Percentiles rank a stretch among this genome's conserved stretches.
These are phyloP conservation scores for Cladophialophora bantiana DNA, from an alignment of 2,329 filamentous ascomycete genomes.

Conservation along the genomic window DNA sequence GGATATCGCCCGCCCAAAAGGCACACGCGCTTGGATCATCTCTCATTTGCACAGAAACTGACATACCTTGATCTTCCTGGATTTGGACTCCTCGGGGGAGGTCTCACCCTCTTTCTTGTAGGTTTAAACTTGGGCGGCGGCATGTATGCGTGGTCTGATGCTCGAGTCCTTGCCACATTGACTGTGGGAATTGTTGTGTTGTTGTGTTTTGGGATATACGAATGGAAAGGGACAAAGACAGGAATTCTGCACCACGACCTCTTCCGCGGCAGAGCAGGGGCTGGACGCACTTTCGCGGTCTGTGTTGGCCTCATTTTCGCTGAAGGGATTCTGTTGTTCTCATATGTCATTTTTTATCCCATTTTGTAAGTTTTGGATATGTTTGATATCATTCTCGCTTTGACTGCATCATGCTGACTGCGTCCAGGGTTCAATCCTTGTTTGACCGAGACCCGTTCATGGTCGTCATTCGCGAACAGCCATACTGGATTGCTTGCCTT, in stretches of 20 bases:
- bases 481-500: constrained; percentile 5
- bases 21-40: constrained; percentile 25
- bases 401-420: not conserved
- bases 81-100: constrained; percentile 20
- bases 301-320: constrained; percentile 27
- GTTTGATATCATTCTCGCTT: not conserved
- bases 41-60: constrained; percentile 20
- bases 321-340: constrained; percentile 26
- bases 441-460: constrained; percentile 14
- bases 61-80: constrained; percentile 20
- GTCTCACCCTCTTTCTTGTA: constrained; percentile 23
- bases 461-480: constrained; percentile 10
- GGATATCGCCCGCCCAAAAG: constrained; percentile 28
- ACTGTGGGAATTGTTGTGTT: constrained; percentile 21
- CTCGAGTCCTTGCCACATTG: constrained; percentile 13
- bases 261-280: not conserved
- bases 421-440: constrained; percentile 11
- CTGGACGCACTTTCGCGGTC: constrained; percentile 24
- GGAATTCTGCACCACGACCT: constrained; percentile 32
- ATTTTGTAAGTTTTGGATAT: constrained; percentile 25
- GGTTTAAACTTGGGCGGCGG: constrained; percentile 27
- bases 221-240: constrained; percentile 30
- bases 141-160: constrained; percentile 26
- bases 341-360: constrained; percentile 31
- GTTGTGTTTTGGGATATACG: constrained; percentile 22